Percentiles rank a stretch among this genome's conserved stretches.
These are phyloP conservation scores for Helotiales sp. DNA, from an alignment of 2,329 filamentous ascomycete species.

Conservation along the genomic window DNA sequence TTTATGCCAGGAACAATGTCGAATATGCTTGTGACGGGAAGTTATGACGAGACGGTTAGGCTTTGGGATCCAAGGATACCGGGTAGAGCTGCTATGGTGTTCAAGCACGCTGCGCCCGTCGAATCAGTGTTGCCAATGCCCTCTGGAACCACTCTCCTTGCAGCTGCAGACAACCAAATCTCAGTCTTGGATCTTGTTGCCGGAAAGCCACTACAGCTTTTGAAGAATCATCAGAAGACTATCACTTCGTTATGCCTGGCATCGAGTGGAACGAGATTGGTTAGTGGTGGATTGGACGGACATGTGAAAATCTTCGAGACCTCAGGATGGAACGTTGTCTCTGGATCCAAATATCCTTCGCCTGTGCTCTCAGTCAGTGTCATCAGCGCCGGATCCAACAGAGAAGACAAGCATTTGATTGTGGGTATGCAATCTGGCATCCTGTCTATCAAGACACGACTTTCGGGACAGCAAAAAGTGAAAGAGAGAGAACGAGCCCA, in stretches of 20 bases:
- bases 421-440: conserved; percentile 94
- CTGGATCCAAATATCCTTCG: conserved; percentile 87
- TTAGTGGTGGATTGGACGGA: conserved; percentile 88
- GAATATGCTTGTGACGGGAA: conserved; percentile 81
- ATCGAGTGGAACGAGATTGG: conserved; percentile 75
- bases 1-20: conserved; percentile 75
- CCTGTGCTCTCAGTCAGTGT: conserved; percentile 85
- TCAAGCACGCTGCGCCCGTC: conserved; percentile 88
- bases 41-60: conserved; percentile 91
- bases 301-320: conserved; percentile 98
- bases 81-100: conserved; percentile 77
- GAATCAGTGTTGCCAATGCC: conserved; percentile 87
- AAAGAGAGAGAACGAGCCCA: conserved; percentile 75
- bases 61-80: conserved; percentile 88
- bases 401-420: conserved; percentile 87
- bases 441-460: conserved; percentile 85
- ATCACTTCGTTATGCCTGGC: conserved; percentile 85
- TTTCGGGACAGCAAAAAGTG: conserved; percentile 78
- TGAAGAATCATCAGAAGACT: conserved; percentile 96
- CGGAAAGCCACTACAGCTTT: conserved; percentile 80
- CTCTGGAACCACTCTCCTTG: conserved; percentile 82
- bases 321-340: conserved; percentile 92
- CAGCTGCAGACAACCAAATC: conserved; percentile 81
- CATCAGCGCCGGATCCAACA: conserved; percentile 64
- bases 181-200: conserved; percentile 91